phyloP scores from a whole-genome alignment of 192 early-diverging fungal genomes.

The Linnemannia zychae region DNA sequence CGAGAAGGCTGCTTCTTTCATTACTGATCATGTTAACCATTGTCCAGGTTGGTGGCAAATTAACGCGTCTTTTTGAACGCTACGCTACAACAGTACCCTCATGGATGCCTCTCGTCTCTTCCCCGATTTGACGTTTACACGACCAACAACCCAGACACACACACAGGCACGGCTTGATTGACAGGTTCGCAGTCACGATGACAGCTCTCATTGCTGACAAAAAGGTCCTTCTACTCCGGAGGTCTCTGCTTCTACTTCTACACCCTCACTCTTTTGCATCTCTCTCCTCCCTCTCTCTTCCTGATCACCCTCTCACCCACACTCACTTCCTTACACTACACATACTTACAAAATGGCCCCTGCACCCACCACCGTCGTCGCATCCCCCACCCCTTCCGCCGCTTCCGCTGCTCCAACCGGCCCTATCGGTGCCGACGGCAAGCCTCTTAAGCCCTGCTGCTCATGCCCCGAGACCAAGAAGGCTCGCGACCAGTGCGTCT shows the following conservation, averaged over 20 bases:
- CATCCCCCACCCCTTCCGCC: slow-evolving; percentile 3
- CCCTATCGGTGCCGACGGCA: slow-evolving; percentile 63
- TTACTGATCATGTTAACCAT: no score
- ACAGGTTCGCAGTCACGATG: slow-evolving; percentile 5
- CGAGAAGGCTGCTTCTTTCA: no score
- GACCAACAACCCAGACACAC: no score
- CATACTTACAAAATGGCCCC: background rate
- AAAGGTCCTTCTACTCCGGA: background rate
- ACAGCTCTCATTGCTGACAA: background rate
- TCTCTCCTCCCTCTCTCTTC: background rate
- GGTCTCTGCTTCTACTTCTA: background rate
- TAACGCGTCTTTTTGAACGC: no score
- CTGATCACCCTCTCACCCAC: background rate
- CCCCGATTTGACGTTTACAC: no score
- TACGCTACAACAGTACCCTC: no score
- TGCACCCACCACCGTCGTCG: slow-evolving; percentile 9
- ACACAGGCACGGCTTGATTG: background rate
- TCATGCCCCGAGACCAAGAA: slow-evolving; percentile 97
- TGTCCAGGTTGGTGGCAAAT: no score
- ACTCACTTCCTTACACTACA: background rate
- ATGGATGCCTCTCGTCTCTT: no score
- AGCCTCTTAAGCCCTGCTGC: slow-evolving; percentile 92
- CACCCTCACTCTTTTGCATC: background rate
- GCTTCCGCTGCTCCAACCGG: background rate
- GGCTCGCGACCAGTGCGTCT: slow-evolving; percentile 89